Conservation (phyloP, 176 grass and related monocot genomes). For the Otatea glauca region DNA sequence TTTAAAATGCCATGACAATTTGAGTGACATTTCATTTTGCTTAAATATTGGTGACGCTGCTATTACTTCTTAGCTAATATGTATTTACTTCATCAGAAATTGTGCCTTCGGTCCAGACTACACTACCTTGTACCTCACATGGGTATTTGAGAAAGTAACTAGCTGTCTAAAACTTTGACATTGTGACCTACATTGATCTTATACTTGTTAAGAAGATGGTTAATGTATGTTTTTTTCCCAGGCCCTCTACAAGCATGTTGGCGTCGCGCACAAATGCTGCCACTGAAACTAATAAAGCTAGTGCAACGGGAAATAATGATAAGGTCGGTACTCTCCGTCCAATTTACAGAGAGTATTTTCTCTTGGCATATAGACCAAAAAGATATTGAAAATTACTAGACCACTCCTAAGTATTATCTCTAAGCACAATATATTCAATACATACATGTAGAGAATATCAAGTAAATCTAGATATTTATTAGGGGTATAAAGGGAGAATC, state of each 20-base stretch:
- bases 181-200: background rate
- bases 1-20: constrained; percentile 6
- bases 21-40: constrained; percentile 3
- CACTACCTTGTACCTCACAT: constrained; percentile 40
- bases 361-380: no score
- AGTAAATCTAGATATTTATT: no score
- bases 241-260: constrained; percentile 41
- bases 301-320: constrained; percentile 13
- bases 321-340: constrained; percentile 4
- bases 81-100: constrained; percentile 48
- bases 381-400: no score
- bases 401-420: no score
- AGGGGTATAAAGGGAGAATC: no score
- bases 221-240: constrained; percentile 40
- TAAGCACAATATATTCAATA: no score
- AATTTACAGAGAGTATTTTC: no score
- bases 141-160: constrained; percentile 52
- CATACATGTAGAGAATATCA: no score
- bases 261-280: background rate
- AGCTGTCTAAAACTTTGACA: background rate
- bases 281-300: constrained; percentile 24
- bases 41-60: background rate
- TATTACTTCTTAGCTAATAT: constrained; percentile 14
- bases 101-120: constrained; percentile 17
- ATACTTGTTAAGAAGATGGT: background rate